phyloP scores from a whole-genome alignment of 2,329 filamentous ascomycete genomes.

The Penicillium sp. region DNA sequence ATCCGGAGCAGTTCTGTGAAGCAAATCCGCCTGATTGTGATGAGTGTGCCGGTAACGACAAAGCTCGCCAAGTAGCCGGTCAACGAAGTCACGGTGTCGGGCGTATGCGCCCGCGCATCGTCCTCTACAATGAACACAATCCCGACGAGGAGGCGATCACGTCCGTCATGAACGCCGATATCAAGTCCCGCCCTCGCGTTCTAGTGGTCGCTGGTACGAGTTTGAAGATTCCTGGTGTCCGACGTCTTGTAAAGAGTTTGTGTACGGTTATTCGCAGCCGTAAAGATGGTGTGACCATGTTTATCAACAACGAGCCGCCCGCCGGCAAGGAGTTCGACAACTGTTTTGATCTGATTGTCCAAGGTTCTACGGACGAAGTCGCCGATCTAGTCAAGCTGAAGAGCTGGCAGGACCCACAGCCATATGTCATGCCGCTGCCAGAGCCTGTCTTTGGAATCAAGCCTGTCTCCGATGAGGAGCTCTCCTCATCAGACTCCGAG shows the following conservation, averaged over 20 bases:
- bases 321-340: constrained; percentile 83
- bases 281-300: constrained; percentile 79
- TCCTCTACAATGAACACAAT: constrained; percentile 96
- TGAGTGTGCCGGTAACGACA: constrained; percentile 73
- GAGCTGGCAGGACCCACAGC: constrained; percentile 57
- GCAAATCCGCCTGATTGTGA: constrained; percentile 80
- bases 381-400: constrained; percentile 70
- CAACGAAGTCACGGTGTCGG: constrained; percentile 94
- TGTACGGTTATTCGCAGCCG: constrained; percentile 82
- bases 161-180: constrained; percentile 81
- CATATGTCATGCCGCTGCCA: constrained; percentile 40
- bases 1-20: constrained; percentile 79
- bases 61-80: constrained; percentile 74
- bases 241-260: constrained; percentile 86
- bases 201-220: constrained; percentile 95
- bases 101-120: constrained; percentile 85
- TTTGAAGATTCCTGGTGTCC: constrained; percentile 90
- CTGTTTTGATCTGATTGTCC: constrained; percentile 89
- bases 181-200: constrained; percentile 84
- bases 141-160: constrained; percentile 96
- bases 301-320: constrained; percentile 91
- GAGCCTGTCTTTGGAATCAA: constrained; percentile 22
- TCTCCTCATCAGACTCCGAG: constrained; percentile 42
- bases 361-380: constrained; percentile 84
- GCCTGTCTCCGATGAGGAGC: constrained; percentile 41